Base-by-base conservation (phyloP, 352 stramenopile genomes). In the Thraustotheca clavata region DNA sequence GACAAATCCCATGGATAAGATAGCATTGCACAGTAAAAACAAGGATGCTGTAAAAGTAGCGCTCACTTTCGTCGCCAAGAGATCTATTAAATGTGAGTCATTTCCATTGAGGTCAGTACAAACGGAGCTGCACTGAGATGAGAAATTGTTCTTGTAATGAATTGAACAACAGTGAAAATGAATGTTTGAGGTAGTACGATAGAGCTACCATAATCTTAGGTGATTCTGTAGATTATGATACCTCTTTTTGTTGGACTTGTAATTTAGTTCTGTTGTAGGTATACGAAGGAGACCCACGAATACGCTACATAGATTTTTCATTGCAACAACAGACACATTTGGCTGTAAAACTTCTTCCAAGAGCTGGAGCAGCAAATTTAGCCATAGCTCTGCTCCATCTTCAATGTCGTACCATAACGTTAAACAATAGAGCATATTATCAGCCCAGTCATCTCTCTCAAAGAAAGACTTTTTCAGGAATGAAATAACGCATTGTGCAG, bases 11-110 rank as follows among this genome's bases (percentile, higher is more conserved):
- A 40, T 70, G 83, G 27, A 92, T 48, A 1, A 88, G 14, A 7
- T 82, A 76, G 0, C 62, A 72, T 67, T 92, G 80, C 0, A 68
- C 62, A 24, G 72, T 86, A 49, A 88, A 92, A 12, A 92, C 74
- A 4, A 92, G 62, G 5, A 72, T 75, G 2, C 76, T 73, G 49
- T 87, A 88, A 62, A 90, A 86, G 38, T 89, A 89, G 16, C 84
- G 83, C 27, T 88, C 78, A 12, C 80, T 70, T 31, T 88, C 80
- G 0, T 50, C 47, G 6, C 80, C 78, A 20, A 92, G 29, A 0
- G 74, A 29, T 59, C 81, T 73, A 0, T 27, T 65, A 14, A 80
- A 67, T 8, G 35, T 20, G 31, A 8, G n/a, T 20, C 52, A 62
- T 14, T 62, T 14, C 9, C 11, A n/a, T n/a, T n/a, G n/a, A n/a